These are phyloP conservation scores for Leccinum subgranulosum DNA, from an alignment of 768 basidiomycete species.

Conservation along the genomic window DNA sequence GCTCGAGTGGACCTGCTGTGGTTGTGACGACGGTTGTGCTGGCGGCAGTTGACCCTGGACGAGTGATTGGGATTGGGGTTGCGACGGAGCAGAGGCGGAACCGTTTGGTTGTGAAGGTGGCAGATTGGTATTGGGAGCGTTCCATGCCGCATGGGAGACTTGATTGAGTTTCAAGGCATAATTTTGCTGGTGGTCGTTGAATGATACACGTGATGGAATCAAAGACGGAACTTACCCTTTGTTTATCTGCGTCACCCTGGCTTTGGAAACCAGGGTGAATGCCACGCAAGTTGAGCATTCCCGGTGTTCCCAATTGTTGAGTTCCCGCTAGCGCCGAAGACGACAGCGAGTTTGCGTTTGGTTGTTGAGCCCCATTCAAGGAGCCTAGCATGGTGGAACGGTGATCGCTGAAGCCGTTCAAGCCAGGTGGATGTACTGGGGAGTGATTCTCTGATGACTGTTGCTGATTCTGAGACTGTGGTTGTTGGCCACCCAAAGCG, in stretches of 20 bases:
- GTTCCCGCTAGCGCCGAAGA: conserved; percentile 38
- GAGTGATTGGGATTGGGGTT: conserved; percentile 22
- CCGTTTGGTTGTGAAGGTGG: conserved; percentile 30
- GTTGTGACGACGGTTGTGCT: conserved; percentile 28
- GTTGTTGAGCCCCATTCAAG: conserved; percentile 32
- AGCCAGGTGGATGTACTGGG: conserved; percentile 64
- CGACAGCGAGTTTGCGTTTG: conserved; percentile 14
- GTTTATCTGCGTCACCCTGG: conserved; percentile 64
- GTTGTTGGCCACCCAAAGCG: conserved; percentile 51
- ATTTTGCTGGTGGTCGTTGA: conserved; percentile 41
- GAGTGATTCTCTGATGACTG: conserved; percentile 33
- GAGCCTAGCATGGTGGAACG: conserved; percentile 57
- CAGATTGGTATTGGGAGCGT: conserved; percentile 50
- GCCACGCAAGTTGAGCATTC: conserved; percentile 58
- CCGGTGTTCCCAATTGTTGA: conserved; percentile 55
- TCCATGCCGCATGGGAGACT: conserved; percentile 63
- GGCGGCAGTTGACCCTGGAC: conserved; percentile 22
- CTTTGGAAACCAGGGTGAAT: conserved; percentile 45
- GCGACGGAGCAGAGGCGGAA: conserved; percentile 19
- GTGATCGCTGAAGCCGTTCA: conserved; percentile 62
- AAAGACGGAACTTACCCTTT: conserved; percentile 49
- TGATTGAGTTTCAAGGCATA: conserved; percentile 64
- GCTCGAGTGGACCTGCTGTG: conserved; percentile 30
- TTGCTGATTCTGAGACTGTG: conserved; percentile 28
- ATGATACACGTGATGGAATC: not conserved